Percentiles rank a stretch among this genome's conserved stretches.
Evolutionary conservation across 2,329 filamentous ascomycete genomes (phyloP).

Genomic region (Colletotrichum kahawae): DNA sequence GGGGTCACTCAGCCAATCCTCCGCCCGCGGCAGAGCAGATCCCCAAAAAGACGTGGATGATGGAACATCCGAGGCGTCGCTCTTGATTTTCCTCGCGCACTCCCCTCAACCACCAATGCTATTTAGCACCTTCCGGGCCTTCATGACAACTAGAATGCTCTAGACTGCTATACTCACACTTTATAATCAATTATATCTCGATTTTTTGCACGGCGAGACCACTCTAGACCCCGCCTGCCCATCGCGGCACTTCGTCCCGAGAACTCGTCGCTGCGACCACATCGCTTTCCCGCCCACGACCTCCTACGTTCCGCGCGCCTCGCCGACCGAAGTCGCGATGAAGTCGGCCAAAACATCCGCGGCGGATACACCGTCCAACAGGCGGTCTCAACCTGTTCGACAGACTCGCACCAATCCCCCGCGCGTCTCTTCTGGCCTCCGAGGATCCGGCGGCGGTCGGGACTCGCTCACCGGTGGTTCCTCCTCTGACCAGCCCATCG

Average conservation of each 20-base stretch:
- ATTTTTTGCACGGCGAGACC: neutral
- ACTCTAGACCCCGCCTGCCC: neutral
- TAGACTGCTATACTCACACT: neutral
- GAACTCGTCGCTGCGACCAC: neutral
- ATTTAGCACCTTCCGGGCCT: neutral
- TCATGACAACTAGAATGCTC: slow-evolving; percentile 4
- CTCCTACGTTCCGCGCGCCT: neutral
- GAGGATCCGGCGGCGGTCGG: slow-evolving; percentile 47
- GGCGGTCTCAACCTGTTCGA: slow-evolving; percentile 67
- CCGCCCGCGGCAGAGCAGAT: slow-evolving; percentile 15
- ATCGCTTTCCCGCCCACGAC: neutral
- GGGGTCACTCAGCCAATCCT: slow-evolving; percentile 9
- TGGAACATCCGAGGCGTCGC: slow-evolving; percentile 16
- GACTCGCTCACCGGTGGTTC: slow-evolving; percentile 50
- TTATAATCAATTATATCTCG: neutral
- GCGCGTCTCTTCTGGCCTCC: slow-evolving; percentile 52
- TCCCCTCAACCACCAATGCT: slow-evolving; percentile 3
- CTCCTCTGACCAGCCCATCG: slow-evolving; percentile 63
- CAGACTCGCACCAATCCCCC: slow-evolving; percentile 70
- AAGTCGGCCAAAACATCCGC: slow-evolving; percentile 58
- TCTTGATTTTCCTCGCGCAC: slow-evolving; percentile 22
- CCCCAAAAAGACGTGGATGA: slow-evolving; percentile 18
- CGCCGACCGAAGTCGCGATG: slow-evolving; percentile 40
- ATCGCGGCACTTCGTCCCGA: neutral
- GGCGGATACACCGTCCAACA: slow-evolving; percentile 51